phyloP scores from a whole-genome alignment of 192 early-diverging fungal species.

The Gamsiella multidivaricata region DNA sequence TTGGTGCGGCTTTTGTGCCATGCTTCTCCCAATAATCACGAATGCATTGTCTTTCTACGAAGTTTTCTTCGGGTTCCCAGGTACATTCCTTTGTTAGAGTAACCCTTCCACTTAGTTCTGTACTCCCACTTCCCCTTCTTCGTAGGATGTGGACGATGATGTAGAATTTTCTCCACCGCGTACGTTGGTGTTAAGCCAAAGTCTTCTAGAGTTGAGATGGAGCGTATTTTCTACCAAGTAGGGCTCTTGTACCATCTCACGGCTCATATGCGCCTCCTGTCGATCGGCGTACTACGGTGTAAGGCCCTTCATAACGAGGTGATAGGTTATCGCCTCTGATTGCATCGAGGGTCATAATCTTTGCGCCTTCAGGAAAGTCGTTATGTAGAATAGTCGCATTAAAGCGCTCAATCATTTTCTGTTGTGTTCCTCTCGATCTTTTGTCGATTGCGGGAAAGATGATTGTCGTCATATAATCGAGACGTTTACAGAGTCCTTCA shows the following conservation, averaged over 20 bases:
- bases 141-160: neutral
- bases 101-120: slow-evolving; percentile 10
- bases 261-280: slow-evolving; percentile 11
- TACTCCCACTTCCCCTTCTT: neutral
- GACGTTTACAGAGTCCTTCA: neutral
- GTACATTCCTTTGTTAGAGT: neutral
- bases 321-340: neutral
- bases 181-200: too few relatives aligned
- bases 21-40: slow-evolving; percentile 3
- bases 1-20: too few relatives aligned
- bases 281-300: slow-evolving; percentile 6
- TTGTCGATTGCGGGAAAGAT: slow-evolving; percentile 6
- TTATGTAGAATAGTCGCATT: neutral
- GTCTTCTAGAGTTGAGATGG: neutral
- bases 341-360: slow-evolving; percentile 15
- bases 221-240: neutral
- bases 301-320: slow-evolving; percentile 15
- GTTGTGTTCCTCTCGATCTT: slow-evolving; percentile 1
- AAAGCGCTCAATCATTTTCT: neutral
- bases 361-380: slow-evolving; percentile 6
- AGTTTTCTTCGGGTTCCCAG: slow-evolving; percentile 11
- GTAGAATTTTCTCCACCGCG: slow-evolving; percentile 8
- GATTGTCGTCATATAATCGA: slow-evolving; percentile 6
- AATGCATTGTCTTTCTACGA: slow-evolving; percentile 6
- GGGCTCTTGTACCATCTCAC: neutral